A percentile compares a stretch with the other conserved stretches of the same genome.
These are phyloP conservation scores for Emmonsiellopsis sp. DNA, from an alignment of 2,329 filamentous ascomycete species.

Conservation along the genomic window DNA sequence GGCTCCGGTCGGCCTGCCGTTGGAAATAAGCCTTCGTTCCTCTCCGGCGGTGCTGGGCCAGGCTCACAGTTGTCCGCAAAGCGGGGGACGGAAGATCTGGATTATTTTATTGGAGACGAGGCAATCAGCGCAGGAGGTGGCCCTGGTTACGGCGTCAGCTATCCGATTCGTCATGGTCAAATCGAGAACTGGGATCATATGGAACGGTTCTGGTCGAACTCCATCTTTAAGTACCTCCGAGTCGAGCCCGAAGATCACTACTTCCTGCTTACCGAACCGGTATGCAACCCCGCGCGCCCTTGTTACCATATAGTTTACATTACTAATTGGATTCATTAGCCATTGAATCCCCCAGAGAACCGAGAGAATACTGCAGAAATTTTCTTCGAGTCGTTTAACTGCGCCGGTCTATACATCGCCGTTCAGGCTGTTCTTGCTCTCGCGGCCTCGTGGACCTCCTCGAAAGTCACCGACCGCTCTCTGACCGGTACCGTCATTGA, in stretches of 20 bases:
- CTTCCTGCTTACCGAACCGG: constrained; percentile 94
- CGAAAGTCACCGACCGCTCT: constrained; percentile 92
- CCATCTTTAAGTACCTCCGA: constrained; percentile 98
- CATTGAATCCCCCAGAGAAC: constrained; percentile 95
- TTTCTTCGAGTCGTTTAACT: constrained; percentile 99
- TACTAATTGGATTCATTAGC: constrained; percentile 43
- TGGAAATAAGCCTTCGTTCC: constrained; percentile 88
- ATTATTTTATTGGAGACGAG: constrained; percentile 98
- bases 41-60: constrained; percentile 81
- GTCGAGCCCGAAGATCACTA: constrained; percentile 98
- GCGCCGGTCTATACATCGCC: constrained; percentile 95
- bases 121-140: constrained; percentile 75
- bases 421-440: constrained; percentile 95
- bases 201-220: constrained; percentile 99
- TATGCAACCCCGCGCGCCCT: constrained; percentile 39
- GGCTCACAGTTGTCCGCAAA: constrained; percentile 78
- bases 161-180: constrained; percentile 94
- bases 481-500: constrained; percentile 97
- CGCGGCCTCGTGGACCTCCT: constrained; percentile 96
- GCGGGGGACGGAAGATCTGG: constrained; percentile 91
- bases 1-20: constrained; percentile 84
- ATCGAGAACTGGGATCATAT: constrained; percentile 99
- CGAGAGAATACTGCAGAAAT: constrained; percentile 98
- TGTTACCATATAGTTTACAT: not conserved
- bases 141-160: constrained; percentile 91